phyloP scores from a whole-genome alignment of 148 eudicot species.

The Camellia japonica region DNA sequence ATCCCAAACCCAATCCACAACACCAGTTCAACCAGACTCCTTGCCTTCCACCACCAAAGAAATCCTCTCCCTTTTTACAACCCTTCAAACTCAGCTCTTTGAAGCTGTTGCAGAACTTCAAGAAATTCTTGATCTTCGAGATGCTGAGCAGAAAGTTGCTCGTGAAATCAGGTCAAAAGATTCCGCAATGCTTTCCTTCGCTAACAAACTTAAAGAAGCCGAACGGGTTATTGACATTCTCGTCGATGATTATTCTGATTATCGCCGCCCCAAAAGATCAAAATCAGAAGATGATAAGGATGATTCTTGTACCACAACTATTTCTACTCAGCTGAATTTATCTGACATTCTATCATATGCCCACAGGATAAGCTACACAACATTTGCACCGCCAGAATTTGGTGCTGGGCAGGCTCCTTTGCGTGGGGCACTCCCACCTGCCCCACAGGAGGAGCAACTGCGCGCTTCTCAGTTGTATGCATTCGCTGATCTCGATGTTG shows the following conservation, averaged over 20 bases:
- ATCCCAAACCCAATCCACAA: conserved; percentile 46
- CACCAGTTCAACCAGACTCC: conserved; percentile 42
- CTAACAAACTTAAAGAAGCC: conserved; percentile 80
- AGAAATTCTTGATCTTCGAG: conserved; percentile 90
- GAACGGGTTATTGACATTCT: conserved; percentile 82
- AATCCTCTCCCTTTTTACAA: conserved; percentile 55
- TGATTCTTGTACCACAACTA: conserved; percentile 50
- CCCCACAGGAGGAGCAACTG: conserved; percentile 94
- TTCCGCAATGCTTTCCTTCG: conserved; percentile 62
- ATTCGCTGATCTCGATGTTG: conserved; percentile 77
- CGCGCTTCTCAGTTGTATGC: conserved; percentile 80
- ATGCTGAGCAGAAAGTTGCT: conserved; percentile 57
- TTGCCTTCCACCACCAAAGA: conserved; percentile 69
- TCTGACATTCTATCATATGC: conserved; percentile 82
- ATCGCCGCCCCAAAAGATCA: conserved; percentile 61
- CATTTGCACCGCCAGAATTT: conserved; percentile 91
- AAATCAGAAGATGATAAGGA: conserved; percentile 49
- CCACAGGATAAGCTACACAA: conserved; percentile 82
- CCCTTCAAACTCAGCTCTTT: conserved; percentile 80
- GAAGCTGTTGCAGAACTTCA: conserved; percentile 94
- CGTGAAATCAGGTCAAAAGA: conserved; percentile 64
- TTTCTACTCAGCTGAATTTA: conserved; percentile 63
- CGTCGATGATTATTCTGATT: conserved; percentile 87
- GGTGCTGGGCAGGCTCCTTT: conserved; percentile 79
- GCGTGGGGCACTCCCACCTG: conserved; percentile 92